These are phyloP conservation scores for Schwanniomyces polymorphus DNA, from an alignment of 805 yeast genomes.

Conservation along the genomic window DNA sequence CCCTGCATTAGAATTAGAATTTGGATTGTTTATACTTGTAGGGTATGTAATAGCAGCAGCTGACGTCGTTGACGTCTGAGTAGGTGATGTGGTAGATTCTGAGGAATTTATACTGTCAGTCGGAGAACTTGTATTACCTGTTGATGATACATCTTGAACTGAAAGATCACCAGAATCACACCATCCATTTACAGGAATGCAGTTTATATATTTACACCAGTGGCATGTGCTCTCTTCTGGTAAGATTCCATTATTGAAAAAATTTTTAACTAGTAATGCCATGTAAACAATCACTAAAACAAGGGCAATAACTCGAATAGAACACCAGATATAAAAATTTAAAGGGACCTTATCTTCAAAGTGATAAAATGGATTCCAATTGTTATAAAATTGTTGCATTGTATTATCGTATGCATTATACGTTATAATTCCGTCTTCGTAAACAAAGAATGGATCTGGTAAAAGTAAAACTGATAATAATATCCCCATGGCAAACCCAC, in stretches of 20 bases:
- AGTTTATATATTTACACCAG: slow-evolving; percentile 75
- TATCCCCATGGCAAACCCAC: slow-evolving; percentile 68
- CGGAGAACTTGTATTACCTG: background rate
- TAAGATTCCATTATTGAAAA: slow-evolving; percentile 29
- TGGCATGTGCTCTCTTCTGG: slow-evolving; percentile 52
- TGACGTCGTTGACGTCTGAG: slow-evolving; percentile 10
- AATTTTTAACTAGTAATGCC: slow-evolving; percentile 48
- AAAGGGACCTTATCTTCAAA: slow-evolving; percentile 31
- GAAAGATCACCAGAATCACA: slow-evolving; percentile 51
- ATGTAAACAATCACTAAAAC: slow-evolving; percentile 50
- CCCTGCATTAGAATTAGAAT: background rate
- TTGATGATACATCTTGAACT: slow-evolving; percentile 14
- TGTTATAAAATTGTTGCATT: slow-evolving; percentile 30
- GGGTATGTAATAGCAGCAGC: slow-evolving; percentile 14
- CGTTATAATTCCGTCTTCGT: slow-evolving; percentile 37
- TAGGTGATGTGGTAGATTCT: slow-evolving; percentile 4
- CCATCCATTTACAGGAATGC: slow-evolving; percentile 72
- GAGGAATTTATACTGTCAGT: slow-evolving; percentile 8
- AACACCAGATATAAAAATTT: slow-evolving; percentile 53
- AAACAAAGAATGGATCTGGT: slow-evolving; percentile 55
- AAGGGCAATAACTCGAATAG: slow-evolving; percentile 45
- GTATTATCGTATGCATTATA: slow-evolving; percentile 28
- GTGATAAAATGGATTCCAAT: slow-evolving; percentile 41
- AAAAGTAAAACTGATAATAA: slow-evolving; percentile 49
- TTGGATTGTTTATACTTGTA: slow-evolving; percentile 17